Evolutionary conservation across 2,329 filamentous ascomycete genomes (phyloP).

Genomic region (Didymella exigua): DNA sequence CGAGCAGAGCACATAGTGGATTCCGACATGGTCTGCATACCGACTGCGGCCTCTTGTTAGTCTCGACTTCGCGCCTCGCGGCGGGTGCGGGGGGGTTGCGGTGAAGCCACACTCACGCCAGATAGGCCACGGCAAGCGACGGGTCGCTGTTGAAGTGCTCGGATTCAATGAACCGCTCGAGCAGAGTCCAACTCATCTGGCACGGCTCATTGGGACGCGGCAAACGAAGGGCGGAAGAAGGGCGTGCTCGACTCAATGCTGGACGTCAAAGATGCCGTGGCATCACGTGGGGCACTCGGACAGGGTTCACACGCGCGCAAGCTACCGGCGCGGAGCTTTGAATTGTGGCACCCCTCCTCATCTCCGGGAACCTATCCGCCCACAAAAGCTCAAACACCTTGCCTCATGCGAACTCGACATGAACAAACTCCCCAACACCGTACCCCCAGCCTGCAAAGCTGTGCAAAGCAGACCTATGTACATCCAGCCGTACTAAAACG

Average conservation of each 20-base stretch:
- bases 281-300: constrained; percentile 11
- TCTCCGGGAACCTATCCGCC: not conserved
- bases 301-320: constrained; percentile 13
- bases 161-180: constrained; percentile 89
- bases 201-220: constrained; percentile 47
- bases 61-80: not conserved
- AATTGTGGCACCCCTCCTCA: not conserved
- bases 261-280: constrained; percentile 15
- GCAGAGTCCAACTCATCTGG: constrained; percentile 74
- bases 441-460: not conserved
- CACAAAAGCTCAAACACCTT: constrained; percentile 16
- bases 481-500: not conserved
- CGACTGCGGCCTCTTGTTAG: constrained; percentile 61
- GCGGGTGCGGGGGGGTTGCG: constrained; percentile 16
- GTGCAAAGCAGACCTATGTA: constrained; percentile 22
- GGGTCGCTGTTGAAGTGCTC: constrained; percentile 93
- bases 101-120: constrained; percentile 68
- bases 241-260: not conserved
- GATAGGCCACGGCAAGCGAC: constrained; percentile 85
- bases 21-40: constrained; percentile 87
- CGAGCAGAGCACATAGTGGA: constrained; percentile 86
- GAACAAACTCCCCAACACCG: constrained; percentile 1
- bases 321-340: not conserved
- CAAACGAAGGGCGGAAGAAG: constrained; percentile 1
- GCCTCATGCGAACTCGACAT: constrained; percentile 10